Evolutionary conservation across 768 basidiomycete genomes (phyloP).

Genomic region (Lentinula boryana): DNA sequence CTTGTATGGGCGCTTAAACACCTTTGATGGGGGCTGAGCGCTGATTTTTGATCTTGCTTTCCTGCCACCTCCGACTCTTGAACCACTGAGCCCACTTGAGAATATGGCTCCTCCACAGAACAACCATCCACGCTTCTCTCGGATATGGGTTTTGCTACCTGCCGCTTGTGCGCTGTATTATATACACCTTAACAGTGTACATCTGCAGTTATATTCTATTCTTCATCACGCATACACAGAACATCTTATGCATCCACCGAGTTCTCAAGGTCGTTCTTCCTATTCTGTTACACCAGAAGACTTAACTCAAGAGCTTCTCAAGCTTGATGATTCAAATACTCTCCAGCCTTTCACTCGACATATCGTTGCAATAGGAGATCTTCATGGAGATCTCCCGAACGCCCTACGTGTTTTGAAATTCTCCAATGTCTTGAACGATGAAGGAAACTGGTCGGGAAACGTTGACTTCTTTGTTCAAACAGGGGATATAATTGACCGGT

Average conservation of each 20-base stretch:
- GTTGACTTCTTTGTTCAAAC: conserved; percentile 91
- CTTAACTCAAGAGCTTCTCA: not conserved
- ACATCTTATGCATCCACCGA: not conserved
- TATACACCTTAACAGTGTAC: not conserved
- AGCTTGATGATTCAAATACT: not conserved
- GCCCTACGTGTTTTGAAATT: conserved; percentile 76
- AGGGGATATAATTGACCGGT: conserved; percentile 94
- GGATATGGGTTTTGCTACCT: not conserved
- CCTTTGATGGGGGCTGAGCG: too few species aligned
- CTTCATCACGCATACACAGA: not conserved
- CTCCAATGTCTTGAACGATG: conserved; percentile 66
- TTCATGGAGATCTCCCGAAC: conserved; percentile 86
- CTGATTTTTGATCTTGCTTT: too few species aligned
- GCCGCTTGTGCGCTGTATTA: not conserved
- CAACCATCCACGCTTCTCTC: not conserved
- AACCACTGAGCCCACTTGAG: too few species aligned
- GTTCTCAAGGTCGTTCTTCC: not conserved
- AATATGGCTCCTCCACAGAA: not conserved
- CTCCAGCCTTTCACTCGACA: conserved; percentile 34
- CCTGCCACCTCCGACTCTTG: too few species aligned
- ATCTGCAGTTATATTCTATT: not conserved
- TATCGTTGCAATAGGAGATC: conserved; percentile 86
- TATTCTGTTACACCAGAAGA: not conserved
- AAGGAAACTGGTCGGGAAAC: conserved; percentile 76
- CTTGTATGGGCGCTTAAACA: too few species aligned